Conservation (phyloP, 306 rosid genomes). For the Betula pendula region DNA sequence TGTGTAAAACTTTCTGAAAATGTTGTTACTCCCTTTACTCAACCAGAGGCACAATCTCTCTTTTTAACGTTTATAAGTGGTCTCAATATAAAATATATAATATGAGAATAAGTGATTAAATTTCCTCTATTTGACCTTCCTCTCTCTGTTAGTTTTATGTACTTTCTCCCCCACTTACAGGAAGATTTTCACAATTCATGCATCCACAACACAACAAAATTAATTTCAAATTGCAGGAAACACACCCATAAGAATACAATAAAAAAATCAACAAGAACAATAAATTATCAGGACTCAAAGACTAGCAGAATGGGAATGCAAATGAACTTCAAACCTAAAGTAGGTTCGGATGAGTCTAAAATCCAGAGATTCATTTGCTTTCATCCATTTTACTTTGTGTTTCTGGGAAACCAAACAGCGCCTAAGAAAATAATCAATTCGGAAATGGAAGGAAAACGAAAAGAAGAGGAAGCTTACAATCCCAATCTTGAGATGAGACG, state of each 20-base stretch:
- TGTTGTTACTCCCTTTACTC: no score
- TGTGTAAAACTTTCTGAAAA: no score
- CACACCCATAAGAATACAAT: neutral
- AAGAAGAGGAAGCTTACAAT: slow-evolving; percentile 31
- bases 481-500: slow-evolving; percentile 63
- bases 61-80: neutral
- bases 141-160: neutral
- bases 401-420: neutral
- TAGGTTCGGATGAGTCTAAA: neutral
- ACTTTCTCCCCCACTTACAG: neutral
- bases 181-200: neutral
- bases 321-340: neutral
- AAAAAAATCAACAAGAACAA: no score
- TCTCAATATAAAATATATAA: neutral
- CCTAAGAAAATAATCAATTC: neutral
- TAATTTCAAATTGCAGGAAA: neutral
- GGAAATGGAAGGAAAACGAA: neutral
- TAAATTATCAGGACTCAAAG: neutral
- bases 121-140: neutral
- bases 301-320: neutral
- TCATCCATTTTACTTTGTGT: neutral
- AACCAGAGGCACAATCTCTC: no score
- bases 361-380: neutral
- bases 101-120: neutral
- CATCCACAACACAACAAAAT: neutral